phyloP scores from a whole-genome alignment of 345 rosid species.

The Salix arbutifolia region DNA sequence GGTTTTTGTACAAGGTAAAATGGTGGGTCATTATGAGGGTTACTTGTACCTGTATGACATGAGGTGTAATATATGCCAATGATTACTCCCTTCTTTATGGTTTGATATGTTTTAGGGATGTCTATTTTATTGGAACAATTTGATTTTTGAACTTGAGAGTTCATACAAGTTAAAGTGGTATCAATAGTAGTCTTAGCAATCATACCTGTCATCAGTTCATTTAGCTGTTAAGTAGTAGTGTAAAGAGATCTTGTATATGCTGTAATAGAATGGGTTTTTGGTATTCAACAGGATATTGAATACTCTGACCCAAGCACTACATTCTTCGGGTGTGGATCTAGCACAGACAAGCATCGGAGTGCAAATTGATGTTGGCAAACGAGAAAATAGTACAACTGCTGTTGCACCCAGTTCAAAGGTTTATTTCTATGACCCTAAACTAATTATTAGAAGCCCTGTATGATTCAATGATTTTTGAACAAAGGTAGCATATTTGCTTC shows the following conservation, averaged over 20 bases:
- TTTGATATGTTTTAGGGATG: not conserved
- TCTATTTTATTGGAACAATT: not conserved
- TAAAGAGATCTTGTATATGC: constrained; percentile 1
- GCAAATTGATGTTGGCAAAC: constrained; percentile 58
- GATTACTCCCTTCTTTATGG: not conserved
- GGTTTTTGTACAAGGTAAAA: not conserved
- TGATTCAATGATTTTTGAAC: not conserved
- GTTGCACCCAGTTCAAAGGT: constrained; percentile 48
- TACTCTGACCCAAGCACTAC: constrained; percentile 52
- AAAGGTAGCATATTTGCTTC: not conserved
- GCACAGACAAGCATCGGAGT: constrained; percentile 60
- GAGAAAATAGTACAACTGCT: constrained; percentile 17
- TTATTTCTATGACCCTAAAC: not conserved
- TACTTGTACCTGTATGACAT: not conserved
- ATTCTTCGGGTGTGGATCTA: constrained; percentile 64
- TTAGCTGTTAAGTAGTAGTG: not conserved
- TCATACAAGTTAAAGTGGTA: not conserved
- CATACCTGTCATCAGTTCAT: not conserved
- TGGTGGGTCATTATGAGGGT: not conserved
- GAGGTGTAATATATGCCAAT: not conserved
- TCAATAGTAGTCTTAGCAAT: not conserved
- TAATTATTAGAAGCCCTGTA: not conserved
- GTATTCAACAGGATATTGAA: constrained; percentile 49
- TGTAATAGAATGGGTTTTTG: constrained; percentile 1
- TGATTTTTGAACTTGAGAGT: not conserved